A percentile compares a stretch with the other conserved stretches of the same genome.
Conservation (phyloP, 2,329 filamentous ascomycete genomes). For the Bipolaris bicolor region DNA sequence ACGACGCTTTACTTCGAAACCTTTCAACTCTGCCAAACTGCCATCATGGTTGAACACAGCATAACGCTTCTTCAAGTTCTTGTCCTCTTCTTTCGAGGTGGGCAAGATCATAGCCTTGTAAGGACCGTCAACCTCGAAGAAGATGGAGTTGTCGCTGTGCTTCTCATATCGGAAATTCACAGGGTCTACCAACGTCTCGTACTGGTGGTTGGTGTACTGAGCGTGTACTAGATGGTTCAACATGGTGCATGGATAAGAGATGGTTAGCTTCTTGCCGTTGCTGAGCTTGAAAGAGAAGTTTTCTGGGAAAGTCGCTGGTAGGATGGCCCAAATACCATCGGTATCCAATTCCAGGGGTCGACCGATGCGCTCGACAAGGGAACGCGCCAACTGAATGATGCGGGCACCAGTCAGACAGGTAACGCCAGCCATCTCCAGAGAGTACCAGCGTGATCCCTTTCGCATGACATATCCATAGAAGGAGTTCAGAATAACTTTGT, state of each 20-base stretch:
- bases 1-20: conserved; percentile 95
- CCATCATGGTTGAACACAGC: conserved; percentile 99
- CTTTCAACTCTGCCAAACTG: conserved; percentile 91
- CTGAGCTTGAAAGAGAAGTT: conserved; percentile 95
- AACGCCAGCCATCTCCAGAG: conserved; percentile 98
- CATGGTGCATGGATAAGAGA: conserved; percentile 99
- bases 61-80: conserved; percentile 99
- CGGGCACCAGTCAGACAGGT: conserved; percentile 95
- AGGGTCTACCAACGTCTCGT: conserved; percentile 84
- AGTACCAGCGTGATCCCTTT: conserved; percentile 98
- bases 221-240: conserved; percentile 96
- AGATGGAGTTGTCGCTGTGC: conserved; percentile 98
- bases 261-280: conserved; percentile 93
- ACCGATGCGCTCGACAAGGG: conserved; percentile 91
- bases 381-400: conserved; percentile 95
- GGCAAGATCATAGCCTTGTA: conserved; percentile 98
- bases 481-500: conserved; percentile 98
- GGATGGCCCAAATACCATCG: conserved; percentile 99
- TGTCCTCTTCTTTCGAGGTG: conserved; percentile 98
- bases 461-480: conserved; percentile 99
- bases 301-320: conserved; percentile 93
- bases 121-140: conserved; percentile 98
- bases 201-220: conserved; percentile 96
- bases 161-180: conserved; percentile 89
- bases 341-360: conserved; percentile 94